Conservation (phyloP, 768 basidiomycete genomes). For the Naganishia vaughanmartiniae region DNA sequence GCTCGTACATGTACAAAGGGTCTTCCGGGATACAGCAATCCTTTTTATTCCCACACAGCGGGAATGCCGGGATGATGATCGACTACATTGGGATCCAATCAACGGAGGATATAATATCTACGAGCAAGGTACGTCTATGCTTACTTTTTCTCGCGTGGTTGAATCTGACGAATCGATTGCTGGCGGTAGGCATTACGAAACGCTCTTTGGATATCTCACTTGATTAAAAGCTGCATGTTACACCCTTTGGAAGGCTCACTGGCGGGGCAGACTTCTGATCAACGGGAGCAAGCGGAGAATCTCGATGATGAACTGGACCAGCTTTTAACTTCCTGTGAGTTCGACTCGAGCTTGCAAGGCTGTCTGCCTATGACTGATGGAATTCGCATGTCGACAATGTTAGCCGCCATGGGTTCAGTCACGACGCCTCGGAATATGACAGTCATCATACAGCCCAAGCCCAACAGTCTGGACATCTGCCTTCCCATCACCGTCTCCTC, state of each 20-base stretch:
- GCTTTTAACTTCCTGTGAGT: neutral
- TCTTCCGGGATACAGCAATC: neutral
- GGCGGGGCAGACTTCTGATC: neutral
- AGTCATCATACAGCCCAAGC: constrained; percentile 3
- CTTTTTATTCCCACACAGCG: constrained; percentile 2
- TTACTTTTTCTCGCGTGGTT: neutral
- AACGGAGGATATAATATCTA: constrained; percentile 4
- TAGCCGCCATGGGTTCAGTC: neutral
- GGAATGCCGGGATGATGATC: constrained; percentile 6
- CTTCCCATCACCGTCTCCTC: neutral
- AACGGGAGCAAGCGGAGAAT: neutral
- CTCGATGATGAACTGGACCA: constrained; percentile 10
- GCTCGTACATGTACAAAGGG: neutral
- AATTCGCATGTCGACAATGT: no score
- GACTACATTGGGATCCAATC: constrained; percentile 12
- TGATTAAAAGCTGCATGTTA: neutral
- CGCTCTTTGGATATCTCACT: neutral
- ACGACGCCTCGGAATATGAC: neutral
- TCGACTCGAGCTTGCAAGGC: neutral
- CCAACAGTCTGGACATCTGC: neutral
- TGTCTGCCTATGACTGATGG: neutral
- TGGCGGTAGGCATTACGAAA: neutral
- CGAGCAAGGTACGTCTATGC: neutral
- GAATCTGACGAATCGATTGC: neutral
- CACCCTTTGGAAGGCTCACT: neutral